Conservation (phyloP, 192 early-diverging fungal genomes). For the Allomyces arbusculus region DNA sequence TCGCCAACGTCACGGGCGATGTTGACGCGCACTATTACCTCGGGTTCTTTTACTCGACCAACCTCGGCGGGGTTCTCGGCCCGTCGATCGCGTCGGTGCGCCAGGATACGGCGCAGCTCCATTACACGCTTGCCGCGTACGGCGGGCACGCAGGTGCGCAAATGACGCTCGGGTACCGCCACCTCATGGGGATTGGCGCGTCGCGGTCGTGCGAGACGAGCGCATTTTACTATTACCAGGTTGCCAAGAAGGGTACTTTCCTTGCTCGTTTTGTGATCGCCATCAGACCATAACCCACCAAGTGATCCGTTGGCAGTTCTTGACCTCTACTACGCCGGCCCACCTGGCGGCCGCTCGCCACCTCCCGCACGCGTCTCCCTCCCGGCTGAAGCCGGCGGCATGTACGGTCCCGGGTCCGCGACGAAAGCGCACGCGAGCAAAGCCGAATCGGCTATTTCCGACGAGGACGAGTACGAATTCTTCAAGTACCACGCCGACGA, state of each 20-base stretch:
- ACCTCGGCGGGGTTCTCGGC: constrained; percentile 29
- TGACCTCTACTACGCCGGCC: constrained; percentile 42
- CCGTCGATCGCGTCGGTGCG: constrained; percentile 9
- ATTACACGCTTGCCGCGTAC: constrained; percentile 62
- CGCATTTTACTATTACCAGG: constrained; percentile 51
- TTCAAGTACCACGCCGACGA: constrained; percentile 45
- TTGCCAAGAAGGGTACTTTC: constrained; percentile 49
- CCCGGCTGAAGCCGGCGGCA: constrained; percentile 56
- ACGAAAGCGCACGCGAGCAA: constrained; percentile 8
- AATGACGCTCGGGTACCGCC: constrained; percentile 68
- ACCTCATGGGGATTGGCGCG: constrained; percentile 60
- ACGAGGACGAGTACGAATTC: constrained; percentile 57
- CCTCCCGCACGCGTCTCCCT: constrained; percentile 46
- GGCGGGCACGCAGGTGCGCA: constrained; percentile 52
- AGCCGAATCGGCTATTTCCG: not conserved
- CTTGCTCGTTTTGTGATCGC: not conserved
- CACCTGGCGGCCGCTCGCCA: constrained; percentile 57
- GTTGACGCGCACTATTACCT: constrained; percentile 71
- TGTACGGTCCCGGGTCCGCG: constrained; percentile 65
- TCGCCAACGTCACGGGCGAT: constrained; percentile 48
- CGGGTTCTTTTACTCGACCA: constrained; percentile 79
- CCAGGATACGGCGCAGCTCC: constrained; percentile 32
- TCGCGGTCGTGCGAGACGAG: constrained; percentile 58
- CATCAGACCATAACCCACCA: constrained; percentile 1
- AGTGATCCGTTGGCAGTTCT: constrained; percentile 21